A percentile compares a stretch with the other conserved stretches of the same genome.
Conservation (phyloP, 164 flowering plant species). For the Cinnamomum micranthum region DNA sequence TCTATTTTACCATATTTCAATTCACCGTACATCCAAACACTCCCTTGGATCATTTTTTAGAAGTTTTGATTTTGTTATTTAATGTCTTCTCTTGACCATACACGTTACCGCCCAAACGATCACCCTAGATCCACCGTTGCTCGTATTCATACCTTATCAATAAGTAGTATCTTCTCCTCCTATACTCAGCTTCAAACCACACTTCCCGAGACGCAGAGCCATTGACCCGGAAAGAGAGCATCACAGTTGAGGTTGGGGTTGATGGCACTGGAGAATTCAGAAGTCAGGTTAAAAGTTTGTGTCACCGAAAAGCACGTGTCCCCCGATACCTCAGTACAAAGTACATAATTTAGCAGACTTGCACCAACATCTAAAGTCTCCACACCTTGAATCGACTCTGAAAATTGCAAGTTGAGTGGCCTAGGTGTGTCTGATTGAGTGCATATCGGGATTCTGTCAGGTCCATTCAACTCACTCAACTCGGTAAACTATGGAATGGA, state of each 20-base stretch:
- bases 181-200: neutral
- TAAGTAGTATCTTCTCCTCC: neutral
- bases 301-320: constrained; percentile 20
- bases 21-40: too few relatives aligned
- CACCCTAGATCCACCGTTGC: too few relatives aligned
- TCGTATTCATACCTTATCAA: neutral
- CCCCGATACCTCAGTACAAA: neutral
- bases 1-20: too few relatives aligned
- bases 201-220: constrained; percentile 17
- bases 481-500: neutral
- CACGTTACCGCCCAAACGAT: too few relatives aligned
- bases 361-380: too few relatives aligned
- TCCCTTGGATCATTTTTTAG: too few relatives aligned
- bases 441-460: too few relatives aligned
- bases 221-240: constrained; percentile 21
- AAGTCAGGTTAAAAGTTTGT: constrained; percentile 17
- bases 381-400: neutral
- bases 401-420: too few relatives aligned
- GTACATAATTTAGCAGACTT: too few relatives aligned
- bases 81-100: too few relatives aligned
- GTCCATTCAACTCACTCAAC: neutral
- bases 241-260: constrained; percentile 22
- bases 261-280: constrained; percentile 6
- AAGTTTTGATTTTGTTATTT: too few relatives aligned
- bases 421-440: too few relatives aligned